Evolutionary conservation across 176 grass and related monocot species (phyloP), one percentile per base, ranked within the genome.

Genomic region (Hyparrhenia diplandra): DNA sequence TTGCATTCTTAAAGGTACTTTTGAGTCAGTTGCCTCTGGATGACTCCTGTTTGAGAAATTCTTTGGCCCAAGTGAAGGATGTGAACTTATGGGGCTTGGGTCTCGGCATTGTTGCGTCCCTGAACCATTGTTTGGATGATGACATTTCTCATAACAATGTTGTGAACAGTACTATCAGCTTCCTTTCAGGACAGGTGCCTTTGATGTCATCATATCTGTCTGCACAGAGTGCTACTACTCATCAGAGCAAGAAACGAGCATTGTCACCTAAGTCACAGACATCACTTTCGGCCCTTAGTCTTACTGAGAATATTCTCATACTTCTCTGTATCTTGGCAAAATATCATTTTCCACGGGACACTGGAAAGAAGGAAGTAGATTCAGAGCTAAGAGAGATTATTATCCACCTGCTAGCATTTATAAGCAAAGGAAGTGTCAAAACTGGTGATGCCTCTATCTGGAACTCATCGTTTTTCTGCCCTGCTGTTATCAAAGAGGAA

Each of bases 341-440:
- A 83, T 88, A 49, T 85, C 88, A 87, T 73, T 84, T 86, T 34
- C 83, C 75, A 63, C 67, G 69, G 32, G 79, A 88, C 66, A 89
- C 69, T 16, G 81, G 77, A 34, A 87, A 87, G 84, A 87, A 82
- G 65, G 80, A 88, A 80, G 88, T 93, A 40, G 91, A 91, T 82
- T 93, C 96, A 86, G 86, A 90, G 82, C 64, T 93, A 70, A 88
- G 88, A 82, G 88, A 91, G 51, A 89, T 74, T 73, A 73, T 93
- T 69, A 98, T 98, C 73, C 90, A 98, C 84, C 75, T 98, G 66
- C 86, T 98, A 81, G 86, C 96, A 24, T 93, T 93, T 88, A 89
- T 95, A 86, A 98, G 96, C 87, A 95, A 77, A 84, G 90, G 88
- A 82, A 71, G 10, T 88, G 35, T 80, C 47, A 87, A 64, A 25